Conservation (phyloP, 345 rosid species). For the Corchorus capsularis region DNA sequence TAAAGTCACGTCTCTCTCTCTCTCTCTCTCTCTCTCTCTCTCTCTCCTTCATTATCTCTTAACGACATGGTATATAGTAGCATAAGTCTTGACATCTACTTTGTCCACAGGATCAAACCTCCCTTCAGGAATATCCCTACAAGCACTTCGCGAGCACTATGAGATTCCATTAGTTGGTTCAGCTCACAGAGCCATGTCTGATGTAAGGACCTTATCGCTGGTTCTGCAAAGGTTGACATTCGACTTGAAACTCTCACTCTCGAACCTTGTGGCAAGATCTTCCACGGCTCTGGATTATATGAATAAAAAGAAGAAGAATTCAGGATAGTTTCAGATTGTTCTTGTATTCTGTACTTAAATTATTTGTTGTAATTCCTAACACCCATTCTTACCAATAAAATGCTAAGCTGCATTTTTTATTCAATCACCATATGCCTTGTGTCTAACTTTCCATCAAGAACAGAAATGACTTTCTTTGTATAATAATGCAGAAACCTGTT, state of each 20-base stretch:
- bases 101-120: constrained; percentile 38
- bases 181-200: constrained; percentile 90
- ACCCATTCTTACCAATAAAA: constrained; percentile 20
- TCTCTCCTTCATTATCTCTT: neutral
- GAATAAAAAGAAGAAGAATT: constrained; percentile 49
- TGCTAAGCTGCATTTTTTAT: constrained; percentile 9
- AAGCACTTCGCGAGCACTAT: constrained; percentile 51
- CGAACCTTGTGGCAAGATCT: constrained; percentile 52
- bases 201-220: constrained; percentile 58
- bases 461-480: too few relatives aligned
- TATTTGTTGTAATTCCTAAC: constrained; percentile 23
- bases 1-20: constrained; percentile 49
- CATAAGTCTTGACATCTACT: neutral
- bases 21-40: constrained; percentile 29
- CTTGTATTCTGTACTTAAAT: neutral
- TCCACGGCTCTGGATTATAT: constrained; percentile 44
- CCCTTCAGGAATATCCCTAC: constrained; percentile 39
- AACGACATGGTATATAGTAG: constrained; percentile 1
- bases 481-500: too few relatives aligned
- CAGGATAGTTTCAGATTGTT: constrained; percentile 20
- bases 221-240: constrained; percentile 68
- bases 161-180: constrained; percentile 46
- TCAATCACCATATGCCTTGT: neutral
- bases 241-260: constrained; percentile 53
- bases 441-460: constrained; percentile 1